Base-by-base conservation (phyloP, 2,329 filamentous ascomycete species). In the Fusarium stilboides region DNA sequence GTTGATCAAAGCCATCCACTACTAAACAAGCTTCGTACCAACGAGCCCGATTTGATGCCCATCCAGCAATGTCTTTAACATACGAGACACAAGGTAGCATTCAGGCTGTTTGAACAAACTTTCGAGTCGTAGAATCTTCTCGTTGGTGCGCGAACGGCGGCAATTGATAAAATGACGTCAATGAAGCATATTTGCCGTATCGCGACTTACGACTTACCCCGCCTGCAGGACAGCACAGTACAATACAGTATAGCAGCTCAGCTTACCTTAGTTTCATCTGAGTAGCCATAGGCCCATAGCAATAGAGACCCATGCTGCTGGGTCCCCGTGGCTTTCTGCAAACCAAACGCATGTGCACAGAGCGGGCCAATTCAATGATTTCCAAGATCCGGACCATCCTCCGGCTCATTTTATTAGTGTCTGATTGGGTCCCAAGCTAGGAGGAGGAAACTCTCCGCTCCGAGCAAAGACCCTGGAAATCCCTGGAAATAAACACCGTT, bases 391-490 rank as follows among this genome's bases (percentile, higher is more conserved):
- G 44, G 60, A 63, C 43, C 12, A 13, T 14, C 5, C 46, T 65
- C 62, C 40, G 15, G 43, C 15, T 47, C 10, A 2, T 28, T 36
- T 49, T n/a, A 9, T 10, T 22, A 4, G 14, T 28, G n/a, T 13
- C 26, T 50, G 22, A 33, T 54, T 65, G 33, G 55, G 22, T 31
- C 31, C 24, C 14, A 10, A 24, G 34, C n/a, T 55, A 10, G 9
- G 31, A 68, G 72, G 72, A 74, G 70, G n/a, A 72, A 74, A 69
- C 45, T 59, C 71, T 72, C 72, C 72, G 62, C 53, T 47, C 36
- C 14, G 17, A 51, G 28, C 28, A 31, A n/a, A 13, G 40, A 50
- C 55, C 58, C 51, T 62, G 53, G 45, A 43, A 52, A 62, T 63
- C 28, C 36, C 10, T 31, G 28, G 28, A 31, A 31, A 31, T 31